A percentile compares a stretch with the other conserved stretches of the same genome.
Evolutionary conservation across 306 rosid genomes (phyloP).

Genomic region (Ziziphus jujuba): DNA sequence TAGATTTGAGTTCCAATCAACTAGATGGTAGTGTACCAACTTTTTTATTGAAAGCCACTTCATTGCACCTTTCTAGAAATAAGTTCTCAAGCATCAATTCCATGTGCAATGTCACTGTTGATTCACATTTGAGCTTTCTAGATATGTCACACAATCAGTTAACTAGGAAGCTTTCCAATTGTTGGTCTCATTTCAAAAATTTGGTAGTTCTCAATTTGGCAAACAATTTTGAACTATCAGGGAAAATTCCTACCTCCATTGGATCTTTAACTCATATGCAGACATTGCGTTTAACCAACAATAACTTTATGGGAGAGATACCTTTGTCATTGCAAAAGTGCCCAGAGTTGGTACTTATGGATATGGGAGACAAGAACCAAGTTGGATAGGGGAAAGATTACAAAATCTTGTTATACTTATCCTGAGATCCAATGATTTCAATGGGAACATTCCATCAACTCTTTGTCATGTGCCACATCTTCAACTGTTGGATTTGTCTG

Average conservation of each 20-base stretch:
- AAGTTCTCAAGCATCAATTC: not conserved
- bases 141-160: constrained; percentile 2
- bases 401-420: not conserved
- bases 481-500: constrained; percentile 9
- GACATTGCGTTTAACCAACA: not conserved
- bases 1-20: constrained; percentile 15
- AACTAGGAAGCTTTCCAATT: not conserved
- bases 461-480: constrained; percentile 21
- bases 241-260: constrained; percentile 27
- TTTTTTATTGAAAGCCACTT: not conserved
- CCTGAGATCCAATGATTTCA: not conserved
- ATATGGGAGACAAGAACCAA: constrained; percentile 23
- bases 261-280: constrained; percentile 3
- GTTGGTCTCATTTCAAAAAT: not conserved
- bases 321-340: constrained; percentile 10
- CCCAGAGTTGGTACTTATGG: not conserved
- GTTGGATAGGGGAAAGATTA: constrained; percentile 26
- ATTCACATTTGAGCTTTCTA: not conserved
- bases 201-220: not conserved
- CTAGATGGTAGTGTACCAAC: constrained; percentile 3
- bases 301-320: constrained; percentile 11
- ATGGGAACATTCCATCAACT: constrained; percentile 13
- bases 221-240: constrained; percentile 12
- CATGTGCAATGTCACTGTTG: not conserved
- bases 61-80: not conserved